A percentile compares a stretch with the other conserved stretches of the same genome.
Conservation (phyloP, 345 rosid genomes). For the Erodium maritimum region DNA sequence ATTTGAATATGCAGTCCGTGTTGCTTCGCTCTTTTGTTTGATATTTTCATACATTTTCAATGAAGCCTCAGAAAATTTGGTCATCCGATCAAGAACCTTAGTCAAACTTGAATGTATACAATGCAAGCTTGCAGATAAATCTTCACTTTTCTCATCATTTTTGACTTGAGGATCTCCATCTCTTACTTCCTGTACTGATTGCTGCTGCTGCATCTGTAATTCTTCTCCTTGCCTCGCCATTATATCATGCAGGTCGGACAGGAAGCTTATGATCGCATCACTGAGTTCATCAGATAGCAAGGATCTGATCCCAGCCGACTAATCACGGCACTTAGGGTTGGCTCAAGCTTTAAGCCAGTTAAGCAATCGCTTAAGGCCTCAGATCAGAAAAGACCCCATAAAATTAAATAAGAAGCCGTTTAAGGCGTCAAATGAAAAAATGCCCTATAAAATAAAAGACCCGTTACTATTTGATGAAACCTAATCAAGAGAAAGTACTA, state of each 20-base stretch:
- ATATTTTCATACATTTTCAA: slow-evolving; percentile 85
- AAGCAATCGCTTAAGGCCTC: no score
- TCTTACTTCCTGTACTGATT: slow-evolving; percentile 22
- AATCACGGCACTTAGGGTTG: no score
- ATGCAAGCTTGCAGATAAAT: slow-evolving; percentile 35
- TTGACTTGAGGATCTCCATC: slow-evolving; percentile 20
- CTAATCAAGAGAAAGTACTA: no score
- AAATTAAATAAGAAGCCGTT: no score
- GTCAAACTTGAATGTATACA: slow-evolving; percentile 53
- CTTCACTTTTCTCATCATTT: no score
- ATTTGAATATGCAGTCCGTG: slow-evolving; percentile 44
- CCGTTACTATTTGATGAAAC: no score
- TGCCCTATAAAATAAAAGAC: no score
- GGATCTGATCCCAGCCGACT: slow-evolving; percentile 56
- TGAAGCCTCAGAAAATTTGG: slow-evolving; percentile 76
- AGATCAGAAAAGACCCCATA: no score
- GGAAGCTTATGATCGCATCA: slow-evolving; percentile 44
- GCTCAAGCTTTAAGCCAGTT: no score
- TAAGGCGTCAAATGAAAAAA: no score
- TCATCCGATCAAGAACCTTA: slow-evolving; percentile 66
- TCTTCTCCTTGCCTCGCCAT: slow-evolving; percentile 27
- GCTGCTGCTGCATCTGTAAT: slow-evolving; percentile 13
- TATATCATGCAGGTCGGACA: slow-evolving; percentile 37
- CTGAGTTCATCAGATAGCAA: slow-evolving; percentile 61
- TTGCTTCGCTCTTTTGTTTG: slow-evolving; percentile 51